These are phyloP conservation scores for Erysimum pusillum DNA, from an alignment of 441 rosid genomes.

Conservation along the genomic window DNA sequence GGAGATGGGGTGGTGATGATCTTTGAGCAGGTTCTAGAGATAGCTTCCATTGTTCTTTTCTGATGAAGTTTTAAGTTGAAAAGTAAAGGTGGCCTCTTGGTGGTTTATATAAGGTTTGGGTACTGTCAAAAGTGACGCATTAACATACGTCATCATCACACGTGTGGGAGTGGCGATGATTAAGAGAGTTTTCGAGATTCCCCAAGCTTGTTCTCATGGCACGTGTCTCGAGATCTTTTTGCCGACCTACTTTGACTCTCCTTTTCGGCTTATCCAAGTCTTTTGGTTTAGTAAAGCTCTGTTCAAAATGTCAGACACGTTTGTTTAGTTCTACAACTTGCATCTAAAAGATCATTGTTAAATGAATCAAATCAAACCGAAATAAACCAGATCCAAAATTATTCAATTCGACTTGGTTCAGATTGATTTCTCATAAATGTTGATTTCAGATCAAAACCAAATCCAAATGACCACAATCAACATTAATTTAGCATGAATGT, in stretches of 20 bases:
- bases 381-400: neutral
- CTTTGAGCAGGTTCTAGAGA: constrained; percentile 36
- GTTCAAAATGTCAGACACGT: constrained; percentile 39
- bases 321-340: constrained; percentile 13
- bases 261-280: constrained; percentile 5
- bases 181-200: constrained; percentile 42
- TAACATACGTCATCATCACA: constrained; percentile 35
- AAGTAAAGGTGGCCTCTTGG: constrained; percentile 1
- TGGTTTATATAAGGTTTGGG: constrained; percentile 39
- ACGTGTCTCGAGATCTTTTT: constrained; percentile 28
- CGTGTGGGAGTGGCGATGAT: constrained; percentile 38
- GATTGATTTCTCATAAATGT: neutral
- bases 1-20: constrained; percentile 31
- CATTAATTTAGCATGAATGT: neutral
- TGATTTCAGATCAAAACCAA: neutral
- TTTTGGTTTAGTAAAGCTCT: constrained; percentile 8
- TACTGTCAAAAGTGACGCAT: constrained; percentile 35
- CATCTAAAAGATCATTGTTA: constrained; percentile 4
- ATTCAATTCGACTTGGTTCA: neutral
- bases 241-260: constrained; percentile 40
- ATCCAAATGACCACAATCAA: neutral
- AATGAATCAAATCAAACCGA: neutral
- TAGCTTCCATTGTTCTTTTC: constrained; percentile 39
- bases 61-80: constrained; percentile 6
- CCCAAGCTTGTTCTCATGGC: constrained; percentile 17